Evolutionary conservation across 2,329 filamentous ascomycete species (phyloP).

Genomic region (Trematosphaeria pertusa): DNA sequence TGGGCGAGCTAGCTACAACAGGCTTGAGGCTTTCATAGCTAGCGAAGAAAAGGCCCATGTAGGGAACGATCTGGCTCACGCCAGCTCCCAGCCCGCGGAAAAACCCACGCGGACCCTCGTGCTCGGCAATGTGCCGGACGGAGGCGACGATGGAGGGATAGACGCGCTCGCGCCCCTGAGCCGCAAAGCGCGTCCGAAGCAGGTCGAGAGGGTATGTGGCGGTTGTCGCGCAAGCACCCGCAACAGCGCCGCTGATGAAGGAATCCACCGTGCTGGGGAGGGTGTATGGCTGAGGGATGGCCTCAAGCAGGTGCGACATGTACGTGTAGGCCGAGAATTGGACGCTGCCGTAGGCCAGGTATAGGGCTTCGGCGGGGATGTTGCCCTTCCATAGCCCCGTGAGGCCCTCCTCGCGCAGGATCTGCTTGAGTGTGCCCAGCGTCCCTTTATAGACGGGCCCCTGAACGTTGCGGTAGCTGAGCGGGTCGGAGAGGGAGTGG

Average conservation of each 20-base stretch:
- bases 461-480: slow-evolving; percentile 58
- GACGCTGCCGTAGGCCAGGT: slow-evolving; percentile 85
- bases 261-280: slow-evolving; percentile 75
- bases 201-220: slow-evolving; percentile 92
- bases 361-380: slow-evolving; percentile 91
- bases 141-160: slow-evolving; percentile 76
- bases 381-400: slow-evolving; percentile 96
- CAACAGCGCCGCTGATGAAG: slow-evolving; percentile 82
- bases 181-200: slow-evolving; percentile 93
- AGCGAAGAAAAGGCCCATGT: slow-evolving; percentile 96
- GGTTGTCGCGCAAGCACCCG: slow-evolving; percentile 82
- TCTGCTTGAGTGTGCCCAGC: slow-evolving; percentile 75
- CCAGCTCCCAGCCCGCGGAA: slow-evolving; percentile 86
- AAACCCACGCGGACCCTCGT: slow-evolving; percentile 81
- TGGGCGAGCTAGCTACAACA: slow-evolving; percentile 53
- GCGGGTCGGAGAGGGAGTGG: slow-evolving; percentile 79
- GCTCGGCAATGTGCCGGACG: slow-evolving; percentile 72
- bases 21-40: slow-evolving; percentile 78
- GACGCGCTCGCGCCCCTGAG: slow-evolving; percentile 82
- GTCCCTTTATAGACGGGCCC: slow-evolving; percentile 74
- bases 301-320: slow-evolving; percentile 70
- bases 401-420: slow-evolving; percentile 81
- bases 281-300: slow-evolving; percentile 51
- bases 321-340: slow-evolving; percentile 91
- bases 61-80: slow-evolving; percentile 87